These are phyloP conservation scores for Phytophthora boehmeriae DNA, from an alignment of 352 stramenopile species.

Conservation along the genomic window DNA sequence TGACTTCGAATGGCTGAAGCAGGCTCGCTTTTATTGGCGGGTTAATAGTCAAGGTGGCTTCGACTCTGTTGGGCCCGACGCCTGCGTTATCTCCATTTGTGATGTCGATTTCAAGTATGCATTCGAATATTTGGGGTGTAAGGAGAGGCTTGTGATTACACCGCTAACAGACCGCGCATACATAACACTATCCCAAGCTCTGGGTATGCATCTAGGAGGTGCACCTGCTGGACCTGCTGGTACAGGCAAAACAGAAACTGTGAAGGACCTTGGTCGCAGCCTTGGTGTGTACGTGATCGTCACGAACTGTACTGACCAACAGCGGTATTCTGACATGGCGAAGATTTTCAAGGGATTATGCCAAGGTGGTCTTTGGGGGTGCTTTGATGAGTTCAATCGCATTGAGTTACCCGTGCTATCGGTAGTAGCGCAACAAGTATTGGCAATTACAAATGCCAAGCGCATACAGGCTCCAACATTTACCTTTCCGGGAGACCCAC, in stretches of 20 bases:
- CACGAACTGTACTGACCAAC: slow-evolving; percentile 93
- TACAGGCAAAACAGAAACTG: slow-evolving; percentile 93
- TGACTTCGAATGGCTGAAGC: slow-evolving; percentile 88
- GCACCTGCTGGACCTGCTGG: slow-evolving; percentile 87
- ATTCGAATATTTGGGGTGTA: slow-evolving; percentile 95
- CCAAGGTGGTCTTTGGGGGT: slow-evolving; percentile 92
- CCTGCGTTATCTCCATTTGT: slow-evolving; percentile 94
- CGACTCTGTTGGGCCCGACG: slow-evolving; percentile 89
- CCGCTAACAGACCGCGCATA: slow-evolving; percentile 92
- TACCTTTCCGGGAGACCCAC: slow-evolving; percentile 68
- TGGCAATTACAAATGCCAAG: slow-evolving; percentile 84
- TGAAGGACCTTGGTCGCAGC: slow-evolving; percentile 91
- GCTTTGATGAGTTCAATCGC: slow-evolving; percentile 94
- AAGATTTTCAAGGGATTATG: slow-evolving; percentile 94
- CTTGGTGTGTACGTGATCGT: slow-evolving; percentile 93
- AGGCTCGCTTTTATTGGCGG: slow-evolving; percentile 81
- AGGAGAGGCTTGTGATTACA: slow-evolving; percentile 89
- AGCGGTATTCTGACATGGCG: slow-evolving; percentile 91
- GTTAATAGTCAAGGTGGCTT: slow-evolving; percentile 53
- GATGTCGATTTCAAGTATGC: slow-evolving; percentile 92
- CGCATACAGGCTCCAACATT: slow-evolving; percentile 56
- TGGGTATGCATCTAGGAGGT: slow-evolving; percentile 89
- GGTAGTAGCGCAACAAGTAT: slow-evolving; percentile 93
- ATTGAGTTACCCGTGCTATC: slow-evolving; percentile 93
- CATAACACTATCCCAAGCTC: slow-evolving; percentile 90